Evolutionary conservation across 2,329 filamentous ascomycete species (phyloP).

Genomic region (Paracamarosporium sp.): DNA sequence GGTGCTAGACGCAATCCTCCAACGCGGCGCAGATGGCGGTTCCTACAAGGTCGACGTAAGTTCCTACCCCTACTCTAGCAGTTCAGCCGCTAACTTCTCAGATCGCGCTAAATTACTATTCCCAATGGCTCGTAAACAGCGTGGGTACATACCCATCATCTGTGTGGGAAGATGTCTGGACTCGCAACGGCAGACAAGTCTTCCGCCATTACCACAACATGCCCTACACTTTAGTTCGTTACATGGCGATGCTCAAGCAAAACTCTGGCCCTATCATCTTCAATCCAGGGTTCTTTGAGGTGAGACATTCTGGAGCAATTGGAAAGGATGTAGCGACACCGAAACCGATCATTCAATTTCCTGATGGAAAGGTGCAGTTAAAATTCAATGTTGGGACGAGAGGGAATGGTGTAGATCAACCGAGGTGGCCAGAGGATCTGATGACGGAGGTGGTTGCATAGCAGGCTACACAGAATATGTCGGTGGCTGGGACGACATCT

Average conservation of each 20-base stretch:
- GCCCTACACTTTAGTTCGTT: constrained; percentile 49
- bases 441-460: constrained; percentile 46
- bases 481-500: too few species aligned
- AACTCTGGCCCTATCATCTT: constrained; percentile 52
- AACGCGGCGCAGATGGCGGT: constrained; percentile 48
- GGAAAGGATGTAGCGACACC: constrained; percentile 48
- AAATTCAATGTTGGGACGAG: constrained; percentile 58
- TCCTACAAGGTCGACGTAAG: constrained; percentile 52
- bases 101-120: constrained; percentile 47
- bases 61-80: not conserved
- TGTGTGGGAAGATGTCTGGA: constrained; percentile 59
- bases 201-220: constrained; percentile 62
- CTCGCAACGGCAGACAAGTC: constrained; percentile 52
- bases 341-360: constrained; percentile 54
- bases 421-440: constrained; percentile 57
- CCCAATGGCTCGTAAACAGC: constrained; percentile 43
- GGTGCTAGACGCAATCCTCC: constrained; percentile 52
- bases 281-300: constrained; percentile 58
- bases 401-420: constrained; percentile 57
- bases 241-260: constrained; percentile 49
- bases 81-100: constrained; percentile 11
- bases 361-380: constrained; percentile 37
- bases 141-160: constrained; percentile 43
- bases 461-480: not conserved
- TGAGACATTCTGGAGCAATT: constrained; percentile 46